Conservation (phyloP, 164 flowering plant species). For the Kalanchoe fedtschenkoi region DNA sequence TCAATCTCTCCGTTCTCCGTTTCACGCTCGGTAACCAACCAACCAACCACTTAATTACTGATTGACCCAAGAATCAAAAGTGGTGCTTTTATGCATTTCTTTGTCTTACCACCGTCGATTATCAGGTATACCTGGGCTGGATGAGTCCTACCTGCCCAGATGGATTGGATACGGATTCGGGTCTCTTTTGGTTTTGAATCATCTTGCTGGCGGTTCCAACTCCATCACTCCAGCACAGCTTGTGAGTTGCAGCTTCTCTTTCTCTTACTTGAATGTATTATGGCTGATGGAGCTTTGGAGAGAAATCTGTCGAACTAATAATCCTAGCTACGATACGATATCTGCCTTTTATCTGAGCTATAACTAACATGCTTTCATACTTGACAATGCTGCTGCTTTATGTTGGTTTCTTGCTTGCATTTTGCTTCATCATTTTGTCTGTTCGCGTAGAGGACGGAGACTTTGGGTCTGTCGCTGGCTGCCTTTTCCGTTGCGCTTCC, state of each 20-base stretch:
- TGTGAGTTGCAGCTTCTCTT: conserved; percentile 21
- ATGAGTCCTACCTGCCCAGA: conserved; percentile 86
- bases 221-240: conserved; percentile 52
- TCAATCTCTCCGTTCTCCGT: conserved; percentile 88
- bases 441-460: conserved; percentile 50
- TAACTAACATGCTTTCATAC: too few relatives aligned
- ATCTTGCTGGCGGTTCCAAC: conserved; percentile 47
- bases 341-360: too few relatives aligned
- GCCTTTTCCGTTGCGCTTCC: conserved; percentile 63
- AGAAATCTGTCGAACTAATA: too few relatives aligned
- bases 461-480: conserved; percentile 62
- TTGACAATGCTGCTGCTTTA: too few relatives aligned
- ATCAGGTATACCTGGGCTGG: conserved; percentile 80
- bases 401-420: neutral
- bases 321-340: too few relatives aligned
- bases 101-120: neutral
- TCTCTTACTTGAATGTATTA: neutral
- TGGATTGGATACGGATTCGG: conserved; percentile 75
- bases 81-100: too few relatives aligned
- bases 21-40: conserved; percentile 57
- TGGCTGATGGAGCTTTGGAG: too few relatives aligned
- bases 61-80: too few relatives aligned
- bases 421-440: neutral
- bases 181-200: conserved; percentile 55
- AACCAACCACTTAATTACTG: neutral